phyloP scores from a whole-genome alignment of 345 rosid genomes.

The Eutrema heterophyllum region DNA sequence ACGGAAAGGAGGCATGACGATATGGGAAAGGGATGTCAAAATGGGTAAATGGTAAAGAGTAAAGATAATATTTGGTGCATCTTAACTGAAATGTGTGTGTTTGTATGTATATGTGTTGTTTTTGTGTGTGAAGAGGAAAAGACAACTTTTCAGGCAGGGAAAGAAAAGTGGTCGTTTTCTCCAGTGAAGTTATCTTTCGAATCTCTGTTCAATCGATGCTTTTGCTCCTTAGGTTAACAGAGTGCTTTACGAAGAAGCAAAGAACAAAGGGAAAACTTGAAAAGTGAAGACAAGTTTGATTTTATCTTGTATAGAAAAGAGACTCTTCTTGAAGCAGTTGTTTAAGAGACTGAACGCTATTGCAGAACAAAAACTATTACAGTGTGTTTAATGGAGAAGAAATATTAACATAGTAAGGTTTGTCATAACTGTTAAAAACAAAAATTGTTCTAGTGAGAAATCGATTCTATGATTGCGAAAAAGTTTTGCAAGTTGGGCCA shows the following conservation, averaged over 20 bases:
- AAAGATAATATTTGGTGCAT: neutral
- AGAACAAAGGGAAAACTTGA: slow-evolving; percentile 17
- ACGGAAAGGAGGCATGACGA: slow-evolving; percentile 29
- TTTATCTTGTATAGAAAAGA: neutral
- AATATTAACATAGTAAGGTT: neutral
- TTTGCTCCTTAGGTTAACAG: slow-evolving; percentile 7
- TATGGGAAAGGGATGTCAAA: neutral
- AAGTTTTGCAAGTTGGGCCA: too few species aligned
- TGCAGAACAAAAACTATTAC: neutral
- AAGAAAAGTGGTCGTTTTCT: slow-evolving; percentile 22
- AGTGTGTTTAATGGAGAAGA: neutral
- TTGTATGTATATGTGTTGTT: slow-evolving; percentile 13
- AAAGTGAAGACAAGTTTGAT: neutral
- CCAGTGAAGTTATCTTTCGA: slow-evolving; percentile 14
- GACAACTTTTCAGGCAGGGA: slow-evolving; percentile 28
- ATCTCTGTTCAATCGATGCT: slow-evolving; percentile 4
- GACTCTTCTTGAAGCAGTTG: neutral
- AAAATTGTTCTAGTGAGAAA: too few species aligned
- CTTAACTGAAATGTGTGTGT: neutral
- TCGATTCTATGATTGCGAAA: too few species aligned
- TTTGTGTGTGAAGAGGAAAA: slow-evolving; percentile 13
- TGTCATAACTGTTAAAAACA: too few species aligned
- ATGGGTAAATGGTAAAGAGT: neutral
- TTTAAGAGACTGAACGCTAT: neutral
- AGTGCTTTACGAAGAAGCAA: slow-evolving; percentile 25